Evolutionary conservation across 768 basidiomycete species (phyloP).

Genomic region (Lactarius sp.): DNA sequence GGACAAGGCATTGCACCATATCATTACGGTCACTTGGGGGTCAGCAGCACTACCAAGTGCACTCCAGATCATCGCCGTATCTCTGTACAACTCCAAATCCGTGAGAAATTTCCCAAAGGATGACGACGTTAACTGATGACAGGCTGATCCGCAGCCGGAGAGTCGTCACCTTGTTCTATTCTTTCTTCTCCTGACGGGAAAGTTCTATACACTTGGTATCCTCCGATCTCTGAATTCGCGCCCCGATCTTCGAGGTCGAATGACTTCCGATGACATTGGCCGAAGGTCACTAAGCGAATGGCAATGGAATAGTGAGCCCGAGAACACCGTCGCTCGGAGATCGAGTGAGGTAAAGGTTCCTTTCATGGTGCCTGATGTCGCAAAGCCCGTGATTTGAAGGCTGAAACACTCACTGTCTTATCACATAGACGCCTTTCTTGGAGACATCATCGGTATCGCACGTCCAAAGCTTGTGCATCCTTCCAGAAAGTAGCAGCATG

Average conservation of each 20-base stretch:
- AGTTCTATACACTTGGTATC: conserved; percentile 37
- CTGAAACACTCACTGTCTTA: not conserved
- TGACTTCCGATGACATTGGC: conserved; percentile 40
- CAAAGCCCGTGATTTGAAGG: not conserved
- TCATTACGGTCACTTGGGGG: conserved; percentile 41
- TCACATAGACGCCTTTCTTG: conserved; percentile 11
- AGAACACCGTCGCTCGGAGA: conserved; percentile 1
- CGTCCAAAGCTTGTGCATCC: not conserved
- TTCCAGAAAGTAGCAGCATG: conserved; percentile 4
- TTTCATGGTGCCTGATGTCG: not conserved
- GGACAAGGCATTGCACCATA: conserved; percentile 38
- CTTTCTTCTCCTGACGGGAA: conserved; percentile 47
- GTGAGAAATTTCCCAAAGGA: conserved; percentile 28
- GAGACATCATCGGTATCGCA: not conserved
- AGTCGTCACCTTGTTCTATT: conserved; percentile 38
- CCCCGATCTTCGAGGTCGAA: conserved; percentile 29
- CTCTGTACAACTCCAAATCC: conserved; percentile 32
- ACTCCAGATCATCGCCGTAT: conserved; percentile 33
- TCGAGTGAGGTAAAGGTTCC: conserved; percentile 16
- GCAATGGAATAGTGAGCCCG: conserved; percentile 32
- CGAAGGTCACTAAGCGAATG: conserved; percentile 39
- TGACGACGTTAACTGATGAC: not conserved
- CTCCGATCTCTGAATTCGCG: conserved; percentile 33
- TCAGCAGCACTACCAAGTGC: conserved; percentile 36
- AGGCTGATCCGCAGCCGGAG: conserved; percentile 1